Evolutionary conservation across 1,139 yeast genomes (phyloP).

Genomic region (Zhuliangozyma blackwelliae): DNA sequence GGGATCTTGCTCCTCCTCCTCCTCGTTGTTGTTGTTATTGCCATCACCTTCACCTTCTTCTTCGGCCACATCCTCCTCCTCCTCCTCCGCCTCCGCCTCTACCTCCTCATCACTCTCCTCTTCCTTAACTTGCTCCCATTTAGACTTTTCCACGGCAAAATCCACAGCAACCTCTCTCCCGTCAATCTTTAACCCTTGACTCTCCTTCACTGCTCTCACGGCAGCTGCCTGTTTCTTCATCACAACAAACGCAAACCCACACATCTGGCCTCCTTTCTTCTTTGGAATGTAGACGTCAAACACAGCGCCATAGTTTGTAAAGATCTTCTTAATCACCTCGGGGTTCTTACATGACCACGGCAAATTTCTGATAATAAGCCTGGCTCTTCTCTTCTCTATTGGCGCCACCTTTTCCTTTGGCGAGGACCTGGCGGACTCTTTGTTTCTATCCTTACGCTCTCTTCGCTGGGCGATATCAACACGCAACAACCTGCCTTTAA

Average conservation of each 20-base stretch:
- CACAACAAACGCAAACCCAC: conserved; percentile 92
- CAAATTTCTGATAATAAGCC: conserved; percentile 82
- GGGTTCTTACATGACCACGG: conserved; percentile 95
- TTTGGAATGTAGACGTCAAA: conserved; percentile 87
- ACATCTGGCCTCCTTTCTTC: conserved; percentile 82
- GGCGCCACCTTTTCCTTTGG: conserved; percentile 17
- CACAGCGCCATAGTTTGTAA: conserved; percentile 79
- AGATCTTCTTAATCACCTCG: conserved; percentile 62
- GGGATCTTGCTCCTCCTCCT: conserved; percentile 28
- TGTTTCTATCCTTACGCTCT: conserved; percentile 53
- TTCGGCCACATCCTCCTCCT: conserved; percentile 21
- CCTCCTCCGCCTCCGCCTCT: conserved; percentile 24
- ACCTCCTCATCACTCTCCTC: conserved; percentile 41
- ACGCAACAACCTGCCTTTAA: conserved; percentile 62
- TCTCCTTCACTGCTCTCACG: conserved; percentile 71
- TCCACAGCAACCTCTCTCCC: conserved; percentile 94
- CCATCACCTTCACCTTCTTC: conserved; percentile 7
- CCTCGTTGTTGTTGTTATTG: conserved; percentile 8
- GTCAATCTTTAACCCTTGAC: conserved; percentile 71
- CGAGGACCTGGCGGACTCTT: conserved; percentile 15
- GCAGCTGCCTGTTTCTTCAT: conserved; percentile 83
- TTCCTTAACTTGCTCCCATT: conserved; percentile 55
- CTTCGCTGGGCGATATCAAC: conserved; percentile 91
- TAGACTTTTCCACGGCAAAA: conserved; percentile 83
- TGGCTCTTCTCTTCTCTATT: conserved; percentile 66